A percentile compares a stretch with the other conserved stretches of the same genome.
phyloP scores from a whole-genome alignment of 1,284 basidiomycete species.

The Tylopilus sp. region DNA sequence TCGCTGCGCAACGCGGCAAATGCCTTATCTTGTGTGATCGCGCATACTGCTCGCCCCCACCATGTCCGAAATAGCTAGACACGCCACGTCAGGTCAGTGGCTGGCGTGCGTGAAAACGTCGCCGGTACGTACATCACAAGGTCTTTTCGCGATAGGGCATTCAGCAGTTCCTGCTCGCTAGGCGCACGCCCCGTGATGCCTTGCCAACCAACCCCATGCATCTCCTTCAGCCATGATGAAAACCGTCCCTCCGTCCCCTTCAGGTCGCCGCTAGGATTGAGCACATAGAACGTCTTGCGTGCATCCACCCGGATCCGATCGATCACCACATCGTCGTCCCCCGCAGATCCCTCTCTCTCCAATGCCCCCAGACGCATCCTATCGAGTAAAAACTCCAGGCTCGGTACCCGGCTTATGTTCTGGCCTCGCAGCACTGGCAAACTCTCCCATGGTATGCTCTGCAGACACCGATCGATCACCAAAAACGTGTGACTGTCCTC shows the following conservation, averaged over 20 bases:
- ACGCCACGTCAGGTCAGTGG: conserved; percentile 4
- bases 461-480: conserved; percentile 87
- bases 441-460: conserved; percentile 94
- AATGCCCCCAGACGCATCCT: conserved; percentile 61
- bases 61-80: conserved; percentile 91
- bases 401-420: conserved; percentile 89
- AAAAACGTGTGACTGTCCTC: conserved; percentile 79
- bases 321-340: conserved; percentile 22
- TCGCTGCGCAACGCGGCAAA: conserved; percentile 80
- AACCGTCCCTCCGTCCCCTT: conserved; percentile 82
- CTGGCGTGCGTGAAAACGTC: not conserved
- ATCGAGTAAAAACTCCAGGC: conserved; percentile 84
- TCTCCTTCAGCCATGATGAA: conserved; percentile 66
- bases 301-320: conserved; percentile 61
- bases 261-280: conserved; percentile 93
- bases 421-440: conserved; percentile 81
- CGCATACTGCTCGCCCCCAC: conserved; percentile 92
- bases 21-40: conserved; percentile 82
- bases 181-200: conserved; percentile 77
- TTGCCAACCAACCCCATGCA: conserved; percentile 75
- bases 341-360: conserved; percentile 26
- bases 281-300: conserved; percentile 74
- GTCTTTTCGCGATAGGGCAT: conserved; percentile 69
- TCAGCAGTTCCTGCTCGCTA: conserved; percentile 76
- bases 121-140: conserved; percentile 74